These are phyloP conservation scores for Sapria himalayana DNA, from an alignment of 345 rosid genomes.

Conservation along the genomic window DNA sequence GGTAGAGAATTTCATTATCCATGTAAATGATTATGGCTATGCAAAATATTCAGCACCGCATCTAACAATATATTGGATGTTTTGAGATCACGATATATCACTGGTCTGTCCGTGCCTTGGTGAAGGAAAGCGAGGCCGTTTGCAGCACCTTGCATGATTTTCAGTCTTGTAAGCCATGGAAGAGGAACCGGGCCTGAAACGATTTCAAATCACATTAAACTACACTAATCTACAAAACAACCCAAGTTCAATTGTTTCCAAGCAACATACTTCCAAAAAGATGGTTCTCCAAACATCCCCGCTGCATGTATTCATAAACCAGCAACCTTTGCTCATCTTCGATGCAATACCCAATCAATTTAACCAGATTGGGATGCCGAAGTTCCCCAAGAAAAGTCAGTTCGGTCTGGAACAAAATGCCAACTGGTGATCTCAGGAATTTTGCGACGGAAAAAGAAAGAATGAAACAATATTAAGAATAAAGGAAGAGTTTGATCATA, in stretches of 20 bases:
- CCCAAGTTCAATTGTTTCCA: too few relatives aligned
- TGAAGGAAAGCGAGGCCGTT: slow-evolving; percentile 24
- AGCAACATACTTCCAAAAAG: slow-evolving; percentile 15
- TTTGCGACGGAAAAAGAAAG: background rate
- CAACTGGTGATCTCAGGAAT: background rate
- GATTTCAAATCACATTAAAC: slow-evolving; percentile 12
- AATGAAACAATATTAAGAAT: background rate
- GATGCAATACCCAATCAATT: slow-evolving; percentile 14
- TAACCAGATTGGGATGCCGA: slow-evolving; percentile 14
- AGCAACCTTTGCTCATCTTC: slow-evolving; percentile 15
- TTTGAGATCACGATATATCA: slow-evolving; percentile 24
- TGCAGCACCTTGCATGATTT: slow-evolving; percentile 24
- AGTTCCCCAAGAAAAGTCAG: slow-evolving; percentile 14
- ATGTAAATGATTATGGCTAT: background rate
- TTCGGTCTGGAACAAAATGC: slow-evolving; percentile 10
- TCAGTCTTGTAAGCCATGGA: slow-evolving; percentile 26
- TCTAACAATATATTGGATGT: slow-evolving; percentile 22
- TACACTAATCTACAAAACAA: too few relatives aligned
- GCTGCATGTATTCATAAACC: slow-evolving; percentile 14
- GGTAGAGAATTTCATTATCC: background rate
- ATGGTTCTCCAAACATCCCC: slow-evolving; percentile 17
- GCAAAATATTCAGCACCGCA: slow-evolving; percentile 12
- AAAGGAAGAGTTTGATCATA: slow-evolving; percentile 1
- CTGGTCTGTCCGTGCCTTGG: slow-evolving; percentile 20
- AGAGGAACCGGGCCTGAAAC: too few relatives aligned